A percentile compares a stretch with the other conserved stretches of the same genome.
Evolutionary conservation across 2,329 filamentous ascomycete species (phyloP).

Genomic region (Fusarium ambrosium): DNA sequence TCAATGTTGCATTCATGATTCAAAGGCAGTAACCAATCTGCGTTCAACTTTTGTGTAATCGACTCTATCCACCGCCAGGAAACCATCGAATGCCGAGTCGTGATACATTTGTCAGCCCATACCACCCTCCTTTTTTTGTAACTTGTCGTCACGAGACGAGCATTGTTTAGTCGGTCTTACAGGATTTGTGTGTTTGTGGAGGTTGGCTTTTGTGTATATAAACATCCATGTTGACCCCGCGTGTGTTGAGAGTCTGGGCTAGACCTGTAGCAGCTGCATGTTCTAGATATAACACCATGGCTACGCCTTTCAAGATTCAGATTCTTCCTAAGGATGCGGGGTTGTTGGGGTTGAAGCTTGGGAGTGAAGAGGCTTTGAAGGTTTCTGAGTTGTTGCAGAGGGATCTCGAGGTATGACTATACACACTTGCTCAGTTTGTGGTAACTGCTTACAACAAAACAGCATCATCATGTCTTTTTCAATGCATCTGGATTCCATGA

Average conservation of each 20-base stretch:
- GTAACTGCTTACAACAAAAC: slow-evolving; percentile 5
- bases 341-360: slow-evolving; percentile 62
- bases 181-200: background rate
- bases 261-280: slow-evolving; percentile 18
- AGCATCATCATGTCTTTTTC: slow-evolving; percentile 82
- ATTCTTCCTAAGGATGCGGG: slow-evolving; percentile 65
- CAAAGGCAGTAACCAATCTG: background rate
- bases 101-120: slow-evolving; percentile 27
- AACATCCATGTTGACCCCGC: slow-evolving; percentile 27
- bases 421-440: background rate
- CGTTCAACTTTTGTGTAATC: background rate
- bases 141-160: slow-evolving; percentile 14
- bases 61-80: background rate
- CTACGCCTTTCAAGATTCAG: slow-evolving; percentile 62
- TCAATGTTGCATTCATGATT: slow-evolving; percentile 14
- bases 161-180: background rate
- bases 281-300: slow-evolving; percentile 52
- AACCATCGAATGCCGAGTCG: background rate
- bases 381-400: slow-evolving; percentile 79
- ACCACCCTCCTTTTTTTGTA: slow-evolving; percentile 10
- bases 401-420: slow-evolving; percentile 72
- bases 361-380: slow-evolving; percentile 71
- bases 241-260: slow-evolving; percentile 27
- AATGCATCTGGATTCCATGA: slow-evolving; percentile 83
- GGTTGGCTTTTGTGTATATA: background rate